Percentiles rank a stretch among this genome's conserved stretches.
phyloP scores from a whole-genome alignment of 2,329 filamentous ascomycete genomes.

The Fusarium sp. region DNA sequence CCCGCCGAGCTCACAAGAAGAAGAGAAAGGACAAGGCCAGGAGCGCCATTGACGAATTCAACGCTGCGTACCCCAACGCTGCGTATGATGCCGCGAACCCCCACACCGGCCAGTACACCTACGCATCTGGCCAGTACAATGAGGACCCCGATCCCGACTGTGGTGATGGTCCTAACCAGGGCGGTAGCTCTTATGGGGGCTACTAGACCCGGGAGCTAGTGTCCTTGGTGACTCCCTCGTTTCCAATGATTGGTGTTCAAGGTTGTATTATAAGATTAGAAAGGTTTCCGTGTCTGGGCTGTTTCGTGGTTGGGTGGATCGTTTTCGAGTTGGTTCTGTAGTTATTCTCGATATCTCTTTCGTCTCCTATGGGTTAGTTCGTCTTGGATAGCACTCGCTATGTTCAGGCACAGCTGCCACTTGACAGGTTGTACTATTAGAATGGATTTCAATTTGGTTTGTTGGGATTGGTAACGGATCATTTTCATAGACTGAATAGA shows the following conservation, averaged over 20 bases:
- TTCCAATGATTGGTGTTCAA: neutral
- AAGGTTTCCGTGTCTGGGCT: neutral
- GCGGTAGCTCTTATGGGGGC: neutral
- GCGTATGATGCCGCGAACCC: neutral
- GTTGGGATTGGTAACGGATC: neutral
- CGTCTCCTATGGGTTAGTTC: neutral
- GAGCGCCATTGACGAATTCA: neutral
- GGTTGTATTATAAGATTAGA: neutral
- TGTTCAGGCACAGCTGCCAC: neutral
- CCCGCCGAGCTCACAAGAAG: neutral
- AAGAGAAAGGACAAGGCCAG: neutral
- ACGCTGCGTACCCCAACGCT: neutral
- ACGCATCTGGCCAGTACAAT: neutral
- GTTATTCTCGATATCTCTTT: neutral
- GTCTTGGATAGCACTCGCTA: neutral
- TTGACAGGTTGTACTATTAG: neutral
- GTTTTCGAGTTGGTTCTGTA: neutral
- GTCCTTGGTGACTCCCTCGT: neutral
- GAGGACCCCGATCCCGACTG: neutral
- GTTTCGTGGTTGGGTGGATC: neutral
- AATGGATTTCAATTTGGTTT: neutral
- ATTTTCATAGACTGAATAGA: neutral
- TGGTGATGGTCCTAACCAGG: neutral
- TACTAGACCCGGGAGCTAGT: neutral
- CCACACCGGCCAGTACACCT: neutral